Base-by-base conservation (phyloP, 2,329 filamentous ascomycete species). In the Cladophialophora carrionii region DNA sequence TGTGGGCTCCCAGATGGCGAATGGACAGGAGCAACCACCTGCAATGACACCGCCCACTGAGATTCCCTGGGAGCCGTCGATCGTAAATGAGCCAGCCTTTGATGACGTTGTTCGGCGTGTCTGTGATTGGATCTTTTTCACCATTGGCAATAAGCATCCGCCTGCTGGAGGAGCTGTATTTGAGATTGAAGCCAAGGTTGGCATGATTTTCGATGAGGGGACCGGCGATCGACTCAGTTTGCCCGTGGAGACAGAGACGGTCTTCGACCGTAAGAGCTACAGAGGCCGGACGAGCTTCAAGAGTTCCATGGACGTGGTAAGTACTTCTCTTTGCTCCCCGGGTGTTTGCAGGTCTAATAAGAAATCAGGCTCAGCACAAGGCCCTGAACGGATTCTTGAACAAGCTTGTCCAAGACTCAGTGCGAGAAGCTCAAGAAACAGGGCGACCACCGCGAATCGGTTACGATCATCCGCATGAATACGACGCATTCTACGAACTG, bases 121-220 rank as follows among this genome's bases (percentile, higher is more conserved):
- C n/a, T 90, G 89, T 67, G 90, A 96, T 74, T 96, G 92, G 72
- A 80, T 97, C 10, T 96, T 88, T 74, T 81, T 84, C n/a, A 86
- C 90, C 69, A 78, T 87, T 59, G 81, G 79, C 10, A 57, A 62
- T 22, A 82, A 88, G 43, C 83, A 75, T 1, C 78, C 83, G 62
- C 79, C 82, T 10, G 74, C 78, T 24, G 77, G 83, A 34, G 87
- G 87, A 6, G 88, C 92, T 14, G 85, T 91, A 66, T 88, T 97
- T 60, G 95, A 99, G 77, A 90, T 99, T 61, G 95, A 99, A 79
- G 95, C 92, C 9, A 98, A 98, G 77, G 82, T 98, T 55, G 95
- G 95, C 20, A 89, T 87, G 29, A 83, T 98, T 14, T 85, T 94
- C 63, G 87, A 87, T 73, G 85, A 88, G 66, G 48, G 65, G 26